phyloP scores from a whole-genome alignment of 179 eudicot species.

The Beta corolliflora region DNA sequence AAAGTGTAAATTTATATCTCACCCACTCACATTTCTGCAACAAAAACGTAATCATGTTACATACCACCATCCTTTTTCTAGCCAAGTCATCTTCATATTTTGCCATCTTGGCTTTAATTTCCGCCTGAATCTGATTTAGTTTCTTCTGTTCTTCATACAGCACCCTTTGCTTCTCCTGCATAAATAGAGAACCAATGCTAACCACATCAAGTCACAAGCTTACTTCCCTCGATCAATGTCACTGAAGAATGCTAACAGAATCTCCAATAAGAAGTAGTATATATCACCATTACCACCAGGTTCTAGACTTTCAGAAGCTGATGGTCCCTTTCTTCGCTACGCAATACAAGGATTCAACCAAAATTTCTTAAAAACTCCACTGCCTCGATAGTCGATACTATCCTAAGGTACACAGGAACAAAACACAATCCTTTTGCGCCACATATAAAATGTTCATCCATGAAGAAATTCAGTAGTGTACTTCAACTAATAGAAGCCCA shows the following conservation, averaged over 20 bases:
- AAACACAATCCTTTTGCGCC: too few species aligned
- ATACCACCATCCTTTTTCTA: slow-evolving; percentile 78
- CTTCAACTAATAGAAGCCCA: too few species aligned
- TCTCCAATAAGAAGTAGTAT: too few species aligned
- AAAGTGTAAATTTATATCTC: neutral
- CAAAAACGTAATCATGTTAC: slow-evolving; percentile 12
- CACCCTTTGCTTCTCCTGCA: slow-evolving; percentile 81
- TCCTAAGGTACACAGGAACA: too few species aligned
- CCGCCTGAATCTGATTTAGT: slow-evolving; percentile 73
- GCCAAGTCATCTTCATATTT: slow-evolving; percentile 81
- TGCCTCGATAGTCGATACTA: too few species aligned
- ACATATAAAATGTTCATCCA: neutral
- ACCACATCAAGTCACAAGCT: neutral
- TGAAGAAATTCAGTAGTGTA: neutral
- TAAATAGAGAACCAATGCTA: neutral
- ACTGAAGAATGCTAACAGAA: too few species aligned
- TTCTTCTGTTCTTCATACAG: slow-evolving; percentile 81
- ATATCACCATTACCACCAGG: too few species aligned
- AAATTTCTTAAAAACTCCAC: too few species aligned
- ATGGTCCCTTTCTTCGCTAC: too few species aligned
- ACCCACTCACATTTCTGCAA: neutral
- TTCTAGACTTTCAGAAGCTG: too few species aligned
- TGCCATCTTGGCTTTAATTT: slow-evolving; percentile 78
- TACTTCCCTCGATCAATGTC: neutral
- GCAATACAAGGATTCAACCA: too few species aligned